Evolutionary conservation across 345 rosid genomes (phyloP), one percentile per base, ranked within the genome.

Genomic region (Pistacia atlantica): DNA sequence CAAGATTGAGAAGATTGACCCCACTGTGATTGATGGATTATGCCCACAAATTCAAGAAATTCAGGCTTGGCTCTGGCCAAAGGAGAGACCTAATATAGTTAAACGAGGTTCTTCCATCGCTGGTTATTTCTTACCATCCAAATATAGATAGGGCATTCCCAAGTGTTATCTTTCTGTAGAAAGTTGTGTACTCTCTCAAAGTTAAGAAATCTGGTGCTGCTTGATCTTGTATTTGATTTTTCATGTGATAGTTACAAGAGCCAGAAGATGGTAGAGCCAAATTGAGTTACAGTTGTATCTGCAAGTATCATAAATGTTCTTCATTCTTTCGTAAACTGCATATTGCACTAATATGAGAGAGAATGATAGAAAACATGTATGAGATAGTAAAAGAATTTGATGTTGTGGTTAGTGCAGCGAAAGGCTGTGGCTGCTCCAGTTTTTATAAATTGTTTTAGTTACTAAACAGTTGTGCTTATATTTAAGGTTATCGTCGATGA

Each of bases 31-130:
- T 10, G 76, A 87, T 31, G 97, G 93, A 38, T 73, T 95, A 51
- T 98, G 98, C 0, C 73, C 48, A 11, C 94, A 90, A 83, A 89
- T 95, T 72, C 97, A 88, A 85, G 82, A 81, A 73, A 65, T 91
- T 65, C 79, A 80, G 73, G 81, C 83, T 20, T 89, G 90, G 89
- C 58, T 91, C 61, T 86, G 83, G 4, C 92, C 92, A n/a, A 88
- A 28, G 13, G 89, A 90, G 77, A 87, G 79, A 58, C 75, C 78
- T 52, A 78, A 72, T 33, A 5, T 14, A 0, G 90, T 67, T 37
- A 95, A 84, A 82, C 75, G 75, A 25, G 80, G 90, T 56, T 80
- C 89, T 72, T 86, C 83, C 78, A 93, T 95, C 71, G 83, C 93
- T 65, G 87, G 83, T 71, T 95, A 91, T 84, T 95, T 93, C 78